Conservation (phyloP, 2,329 filamentous ascomycete genomes). For the Zopfia rhizophila region DNA sequence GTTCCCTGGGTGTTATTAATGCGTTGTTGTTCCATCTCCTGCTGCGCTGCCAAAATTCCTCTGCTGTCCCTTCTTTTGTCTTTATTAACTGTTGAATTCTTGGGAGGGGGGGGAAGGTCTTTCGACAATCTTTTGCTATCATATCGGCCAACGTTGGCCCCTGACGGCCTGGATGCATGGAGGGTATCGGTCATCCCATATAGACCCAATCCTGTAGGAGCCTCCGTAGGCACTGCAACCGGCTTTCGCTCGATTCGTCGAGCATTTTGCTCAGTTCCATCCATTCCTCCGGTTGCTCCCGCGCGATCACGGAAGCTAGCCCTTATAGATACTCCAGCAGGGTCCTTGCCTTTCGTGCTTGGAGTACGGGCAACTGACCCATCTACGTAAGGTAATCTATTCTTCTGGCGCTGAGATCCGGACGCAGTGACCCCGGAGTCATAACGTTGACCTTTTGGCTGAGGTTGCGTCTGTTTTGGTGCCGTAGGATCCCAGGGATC, state of each 20-base stretch:
- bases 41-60: slow-evolving; percentile 47
- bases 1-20: slow-evolving; percentile 45
- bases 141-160: slow-evolving; percentile 43
- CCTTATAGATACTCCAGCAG: slow-evolving; percentile 36
- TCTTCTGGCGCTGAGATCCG: slow-evolving; percentile 37
- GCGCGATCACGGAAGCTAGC: slow-evolving; percentile 45
- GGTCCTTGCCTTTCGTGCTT: slow-evolving; percentile 46
- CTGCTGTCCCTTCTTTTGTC: slow-evolving; percentile 42
- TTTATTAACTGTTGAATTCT: slow-evolving; percentile 25
- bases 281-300: slow-evolving; percentile 13
- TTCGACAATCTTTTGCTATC: slow-evolving; percentile 43
- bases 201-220: slow-evolving; percentile 43
- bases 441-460: slow-evolving; percentile 15
- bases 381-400: slow-evolving; percentile 26
- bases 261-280: slow-evolving; percentile 20
- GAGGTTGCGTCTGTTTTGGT: slow-evolving; percentile 18
- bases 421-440: slow-evolving; percentile 3
- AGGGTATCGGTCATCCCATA: slow-evolving; percentile 41
- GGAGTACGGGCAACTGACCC: slow-evolving; percentile 29
- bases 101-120: slow-evolving; percentile 30
- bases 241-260: slow-evolving; percentile 37
- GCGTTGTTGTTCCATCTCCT: slow-evolving; percentile 52
- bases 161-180: slow-evolving; percentile 30
- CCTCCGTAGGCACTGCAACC: slow-evolving; percentile 34
- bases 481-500: slow-evolving; percentile 49